These are phyloP conservation scores for Diaporthe nobilis DNA, from an alignment of 2,329 filamentous ascomycete species.

Conservation along the genomic window DNA sequence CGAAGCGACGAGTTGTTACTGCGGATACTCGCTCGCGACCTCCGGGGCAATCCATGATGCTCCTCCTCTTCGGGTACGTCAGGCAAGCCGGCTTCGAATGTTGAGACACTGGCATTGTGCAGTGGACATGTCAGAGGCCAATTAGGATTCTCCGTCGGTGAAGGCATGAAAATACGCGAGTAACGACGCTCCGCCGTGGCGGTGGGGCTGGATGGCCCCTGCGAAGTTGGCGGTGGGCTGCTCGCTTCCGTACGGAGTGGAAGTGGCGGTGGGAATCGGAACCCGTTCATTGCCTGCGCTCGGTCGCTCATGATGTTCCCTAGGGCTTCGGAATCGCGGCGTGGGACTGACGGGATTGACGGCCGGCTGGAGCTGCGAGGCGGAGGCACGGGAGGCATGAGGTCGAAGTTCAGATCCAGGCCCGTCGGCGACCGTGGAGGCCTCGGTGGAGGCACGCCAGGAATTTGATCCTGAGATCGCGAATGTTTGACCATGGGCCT, in stretches of 20 bases:
- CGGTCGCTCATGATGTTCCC: constrained; percentile 55
- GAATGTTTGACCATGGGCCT: constrained; percentile 58
- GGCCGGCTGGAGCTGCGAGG: constrained; percentile 70
- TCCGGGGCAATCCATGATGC: constrained; percentile 54
- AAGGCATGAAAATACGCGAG: constrained; percentile 58
- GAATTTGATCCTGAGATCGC: constrained; percentile 66
- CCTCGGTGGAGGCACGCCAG: constrained; percentile 60
- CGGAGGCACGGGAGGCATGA: constrained; percentile 61
- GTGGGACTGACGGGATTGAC: constrained; percentile 60
- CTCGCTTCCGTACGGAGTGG: constrained; percentile 44
- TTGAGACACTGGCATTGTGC: constrained; percentile 44
- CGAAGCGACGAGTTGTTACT: constrained; percentile 67
- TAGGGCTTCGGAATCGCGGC: constrained; percentile 59
- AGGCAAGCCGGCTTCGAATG: constrained; percentile 62
- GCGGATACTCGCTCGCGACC: constrained; percentile 59
- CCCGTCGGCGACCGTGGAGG: constrained; percentile 64
- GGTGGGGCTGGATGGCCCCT: constrained; percentile 48
- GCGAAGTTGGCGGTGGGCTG: constrained; percentile 47
- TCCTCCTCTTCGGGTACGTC: constrained; percentile 77
- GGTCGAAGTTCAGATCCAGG: constrained; percentile 44
- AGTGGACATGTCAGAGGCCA: constrained; percentile 60
- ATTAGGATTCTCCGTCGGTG: constrained; percentile 53
- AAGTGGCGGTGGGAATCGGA: constrained; percentile 62
- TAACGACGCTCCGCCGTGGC: constrained; percentile 48
- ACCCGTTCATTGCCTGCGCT: constrained; percentile 60